A percentile compares a stretch with the other conserved stretches of the same genome.
These are phyloP conservation scores for Dendrocalamus latiflorus DNA, from an alignment of 202 grass and related monocot genomes.

Conservation along the genomic window DNA sequence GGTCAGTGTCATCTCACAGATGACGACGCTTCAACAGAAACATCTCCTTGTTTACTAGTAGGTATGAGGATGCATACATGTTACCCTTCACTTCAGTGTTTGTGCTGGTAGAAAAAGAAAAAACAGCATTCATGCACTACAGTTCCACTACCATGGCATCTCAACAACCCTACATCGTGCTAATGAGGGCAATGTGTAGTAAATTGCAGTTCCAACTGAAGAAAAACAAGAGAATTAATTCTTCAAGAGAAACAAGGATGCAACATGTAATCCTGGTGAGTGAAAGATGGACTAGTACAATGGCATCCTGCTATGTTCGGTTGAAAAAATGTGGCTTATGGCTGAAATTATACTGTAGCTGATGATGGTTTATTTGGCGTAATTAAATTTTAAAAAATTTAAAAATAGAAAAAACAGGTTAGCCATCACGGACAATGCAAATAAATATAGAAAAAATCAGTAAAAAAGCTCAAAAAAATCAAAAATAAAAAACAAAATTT, in stretches of 20 bases:
- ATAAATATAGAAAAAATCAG: no score
- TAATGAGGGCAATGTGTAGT: not conserved
- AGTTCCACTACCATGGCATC: slow-evolving; percentile 7
- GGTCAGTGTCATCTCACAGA: not conserved
- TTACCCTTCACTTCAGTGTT: not conserved
- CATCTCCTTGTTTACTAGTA: slow-evolving; percentile 7
- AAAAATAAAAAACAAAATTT: no score
- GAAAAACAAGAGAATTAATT: not conserved
- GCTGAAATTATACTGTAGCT: no score
- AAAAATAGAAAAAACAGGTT: no score
- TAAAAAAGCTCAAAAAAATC: no score
- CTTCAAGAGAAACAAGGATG: not conserved
- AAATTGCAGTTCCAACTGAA: not conserved
- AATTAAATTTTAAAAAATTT: no score
- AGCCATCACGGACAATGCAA: no score
- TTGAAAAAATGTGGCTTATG: no score
- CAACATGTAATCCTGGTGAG: not conserved
- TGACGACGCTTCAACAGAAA: slow-evolving; percentile 25
- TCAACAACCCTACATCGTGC: not conserved
- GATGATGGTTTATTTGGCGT: no score
- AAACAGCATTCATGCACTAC: not conserved
- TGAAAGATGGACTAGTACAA: slow-evolving; percentile 5
- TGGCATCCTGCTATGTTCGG: no score
- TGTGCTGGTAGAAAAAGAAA: not conserved
- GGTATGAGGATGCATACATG: slow-evolving; percentile 32